These are phyloP conservation scores for Blumeria graminis DNA, from an alignment of 2,329 filamentous ascomycete genomes.

Conservation along the genomic window DNA sequence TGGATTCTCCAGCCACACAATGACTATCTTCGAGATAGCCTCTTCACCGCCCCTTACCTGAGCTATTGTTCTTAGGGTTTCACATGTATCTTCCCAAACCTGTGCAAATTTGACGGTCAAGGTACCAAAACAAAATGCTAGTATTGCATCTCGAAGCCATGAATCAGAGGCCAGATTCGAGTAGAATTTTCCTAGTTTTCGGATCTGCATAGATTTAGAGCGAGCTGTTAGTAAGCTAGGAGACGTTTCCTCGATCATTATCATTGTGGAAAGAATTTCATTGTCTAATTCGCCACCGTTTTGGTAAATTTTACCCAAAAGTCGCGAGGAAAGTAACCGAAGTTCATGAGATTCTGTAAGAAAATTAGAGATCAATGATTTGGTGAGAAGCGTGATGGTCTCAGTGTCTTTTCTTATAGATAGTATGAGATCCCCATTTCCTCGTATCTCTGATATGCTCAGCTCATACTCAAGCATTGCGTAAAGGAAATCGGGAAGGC, in stretches of 20 bases:
- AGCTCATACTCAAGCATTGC: slow-evolving; percentile 32
- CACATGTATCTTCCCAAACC: slow-evolving; percentile 64
- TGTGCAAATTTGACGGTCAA: slow-evolving; percentile 67
- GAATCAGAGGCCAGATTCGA: slow-evolving; percentile 35
- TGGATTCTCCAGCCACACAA: slow-evolving; percentile 47
- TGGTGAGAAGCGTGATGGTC: slow-evolving; percentile 33
- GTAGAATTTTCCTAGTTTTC: slow-evolving; percentile 34
- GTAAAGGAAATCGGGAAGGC: slow-evolving; percentile 39
- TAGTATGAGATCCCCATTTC: slow-evolving; percentile 2
- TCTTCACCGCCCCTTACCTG: slow-evolving; percentile 49
- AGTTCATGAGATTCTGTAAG: slow-evolving; percentile 51
- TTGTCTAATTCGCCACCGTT: slow-evolving; percentile 23
- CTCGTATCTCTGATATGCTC: slow-evolving; percentile 8
- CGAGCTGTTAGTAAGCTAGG: slow-evolving; percentile 54
- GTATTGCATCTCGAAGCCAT: slow-evolving; percentile 48
- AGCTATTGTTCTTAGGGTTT: slow-evolving; percentile 50
- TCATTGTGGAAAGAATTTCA: slow-evolving; percentile 36
- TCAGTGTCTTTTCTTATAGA: slow-evolving; percentile 16
- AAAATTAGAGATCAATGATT: slow-evolving; percentile 47
- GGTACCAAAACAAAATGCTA: slow-evolving; percentile 69
- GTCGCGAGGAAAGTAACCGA: slow-evolving; percentile 45
- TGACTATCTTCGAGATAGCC: slow-evolving; percentile 43
- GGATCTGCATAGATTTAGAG: slow-evolving; percentile 61
- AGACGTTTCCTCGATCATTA: slow-evolving; percentile 57
- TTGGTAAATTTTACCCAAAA: slow-evolving; percentile 38